Evolutionary conservation across 192 early-diverging fungal genomes (phyloP).

Genomic region (Gryganskiella cystojenkinii): DNA sequence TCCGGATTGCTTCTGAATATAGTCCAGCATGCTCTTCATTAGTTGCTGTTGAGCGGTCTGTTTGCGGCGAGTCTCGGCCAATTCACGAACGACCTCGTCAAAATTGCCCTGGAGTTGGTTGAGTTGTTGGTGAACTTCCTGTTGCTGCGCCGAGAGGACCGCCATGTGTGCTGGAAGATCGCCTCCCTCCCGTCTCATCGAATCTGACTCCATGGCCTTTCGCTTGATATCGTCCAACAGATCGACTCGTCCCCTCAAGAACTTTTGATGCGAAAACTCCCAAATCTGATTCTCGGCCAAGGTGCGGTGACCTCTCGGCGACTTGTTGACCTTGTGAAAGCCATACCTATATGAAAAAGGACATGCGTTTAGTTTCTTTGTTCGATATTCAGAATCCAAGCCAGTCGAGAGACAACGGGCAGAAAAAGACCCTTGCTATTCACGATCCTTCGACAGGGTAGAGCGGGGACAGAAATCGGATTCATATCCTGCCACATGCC

Average conservation of each 20-base stretch:
- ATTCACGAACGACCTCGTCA: conserved; percentile 75
- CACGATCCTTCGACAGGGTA: too few relatives aligned
- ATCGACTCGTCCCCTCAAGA: conserved; percentile 78
- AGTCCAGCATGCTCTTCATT: conserved; percentile 73
- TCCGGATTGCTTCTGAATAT: conserved; percentile 59
- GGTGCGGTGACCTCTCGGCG: conserved; percentile 84
- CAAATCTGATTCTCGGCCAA: conserved; percentile 92
- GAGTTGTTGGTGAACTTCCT: conserved; percentile 79
- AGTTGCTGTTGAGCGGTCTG: conserved; percentile 74
- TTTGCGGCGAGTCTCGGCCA: conserved; percentile 77
- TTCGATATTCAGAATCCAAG: too few relatives aligned
- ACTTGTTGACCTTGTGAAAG: conserved; percentile 95
- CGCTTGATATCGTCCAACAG: conserved; percentile 92
- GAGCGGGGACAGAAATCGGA: not conserved
- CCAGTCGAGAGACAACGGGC: not conserved
- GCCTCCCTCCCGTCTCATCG: conserved; percentile 75
- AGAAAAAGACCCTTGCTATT: too few relatives aligned
- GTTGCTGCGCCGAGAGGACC: conserved; percentile 81
- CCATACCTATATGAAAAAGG: conserved; percentile 64
- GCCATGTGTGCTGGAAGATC: conserved; percentile 81
- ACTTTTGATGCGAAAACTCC: conserved; percentile 90
- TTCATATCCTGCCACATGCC: too few relatives aligned
- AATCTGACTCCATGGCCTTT: conserved; percentile 89
- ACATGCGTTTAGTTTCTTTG: not conserved
- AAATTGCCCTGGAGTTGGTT: conserved; percentile 80